These are phyloP conservation scores for Schizothecium vesticola DNA, from an alignment of 495 filamentous ascomycete genomes.

Conservation along the genomic window DNA sequence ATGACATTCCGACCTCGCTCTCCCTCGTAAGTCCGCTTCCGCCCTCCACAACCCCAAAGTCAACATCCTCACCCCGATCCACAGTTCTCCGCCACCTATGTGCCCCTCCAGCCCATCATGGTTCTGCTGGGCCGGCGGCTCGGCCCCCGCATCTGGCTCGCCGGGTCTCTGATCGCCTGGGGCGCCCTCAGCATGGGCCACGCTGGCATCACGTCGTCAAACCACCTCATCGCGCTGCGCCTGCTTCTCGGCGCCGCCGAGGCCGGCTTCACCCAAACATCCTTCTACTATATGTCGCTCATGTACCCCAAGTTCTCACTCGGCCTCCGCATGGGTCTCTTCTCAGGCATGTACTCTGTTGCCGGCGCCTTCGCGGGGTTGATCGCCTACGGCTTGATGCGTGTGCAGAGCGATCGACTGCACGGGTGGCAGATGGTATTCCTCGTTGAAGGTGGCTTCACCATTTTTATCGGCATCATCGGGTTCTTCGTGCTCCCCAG, in stretches of 20 bases:
- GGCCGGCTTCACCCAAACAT: slow-evolving; percentile 54
- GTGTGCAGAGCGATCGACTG: slow-evolving; percentile 36
- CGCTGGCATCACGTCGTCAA: slow-evolving; percentile 46
- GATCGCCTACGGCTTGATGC: slow-evolving; percentile 53
- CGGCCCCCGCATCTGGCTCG: slow-evolving; percentile 47
- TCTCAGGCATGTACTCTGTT: slow-evolving; percentile 54
- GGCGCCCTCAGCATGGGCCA: slow-evolving; percentile 46
- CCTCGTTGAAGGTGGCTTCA: slow-evolving; percentile 47
- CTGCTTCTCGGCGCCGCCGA: slow-evolving; percentile 54
- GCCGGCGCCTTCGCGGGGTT: slow-evolving; percentile 54
- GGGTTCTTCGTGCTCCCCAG: slow-evolving; percentile 65
- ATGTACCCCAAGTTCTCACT: slow-evolving; percentile 56
- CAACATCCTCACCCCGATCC: background rate
- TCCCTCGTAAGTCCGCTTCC: slow-evolving; percentile 3
- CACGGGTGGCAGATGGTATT: slow-evolving; percentile 54
- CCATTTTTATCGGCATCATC: slow-evolving; percentile 38
- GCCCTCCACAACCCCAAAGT: background rate
- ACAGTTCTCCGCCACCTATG: slow-evolving; percentile 54
- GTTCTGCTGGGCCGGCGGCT: slow-evolving; percentile 49
- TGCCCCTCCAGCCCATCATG: slow-evolving; percentile 49
- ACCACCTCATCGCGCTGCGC: slow-evolving; percentile 44
- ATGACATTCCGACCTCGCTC: slow-evolving; percentile 18
- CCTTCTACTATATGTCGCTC: slow-evolving; percentile 55
- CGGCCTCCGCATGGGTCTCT: slow-evolving; percentile 51
- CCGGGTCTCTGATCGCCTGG: slow-evolving; percentile 41